Evolutionary conservation across 768 basidiomycete genomes (phyloP).

Genomic region (Clitopilus hobsonii): DNA sequence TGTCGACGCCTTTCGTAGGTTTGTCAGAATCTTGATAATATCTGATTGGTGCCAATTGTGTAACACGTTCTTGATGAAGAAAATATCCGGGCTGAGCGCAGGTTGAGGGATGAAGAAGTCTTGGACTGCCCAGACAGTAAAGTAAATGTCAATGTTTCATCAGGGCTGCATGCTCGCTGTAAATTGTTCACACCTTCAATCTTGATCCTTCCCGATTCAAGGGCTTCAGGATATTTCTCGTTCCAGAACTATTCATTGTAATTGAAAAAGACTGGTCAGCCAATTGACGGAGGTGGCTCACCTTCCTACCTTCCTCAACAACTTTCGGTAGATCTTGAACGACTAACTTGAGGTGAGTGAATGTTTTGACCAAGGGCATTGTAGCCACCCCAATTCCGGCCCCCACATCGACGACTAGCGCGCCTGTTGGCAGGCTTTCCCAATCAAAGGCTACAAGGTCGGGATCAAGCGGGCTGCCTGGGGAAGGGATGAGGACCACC

Average conservation of each 20-base stretch:
- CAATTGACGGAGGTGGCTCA: background rate
- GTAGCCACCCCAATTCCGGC: conserved; percentile 27
- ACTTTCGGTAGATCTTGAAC: conserved; percentile 26
- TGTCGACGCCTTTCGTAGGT: conserved; percentile 22
- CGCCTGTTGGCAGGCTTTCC: conserved; percentile 7
- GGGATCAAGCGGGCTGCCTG: background rate
- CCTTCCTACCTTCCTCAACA: conserved; percentile 17
- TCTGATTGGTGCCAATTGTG: conserved; percentile 51
- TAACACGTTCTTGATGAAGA: conserved; percentile 44
- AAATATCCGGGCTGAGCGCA: conserved; percentile 30
- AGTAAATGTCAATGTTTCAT: background rate
- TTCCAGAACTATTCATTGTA: conserved; percentile 1
- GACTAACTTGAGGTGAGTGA: conserved; percentile 24
- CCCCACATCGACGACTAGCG: conserved; percentile 29
- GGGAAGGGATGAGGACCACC: background rate
- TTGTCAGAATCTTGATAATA: conserved; percentile 18
- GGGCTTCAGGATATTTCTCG: background rate
- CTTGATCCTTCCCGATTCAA: background rate
- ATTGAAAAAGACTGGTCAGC: background rate
- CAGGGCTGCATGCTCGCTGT: background rate
- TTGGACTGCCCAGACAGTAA: conserved; percentile 26
- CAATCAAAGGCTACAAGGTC: conserved; percentile 15
- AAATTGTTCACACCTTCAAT: conserved; percentile 7
- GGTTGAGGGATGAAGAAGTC: conserved; percentile 50
- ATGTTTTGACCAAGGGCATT: conserved; percentile 20